Evolutionary conservation across 1,284 basidiomycete genomes (phyloP).

Genomic region (Hypsizygus ulmarius): DNA sequence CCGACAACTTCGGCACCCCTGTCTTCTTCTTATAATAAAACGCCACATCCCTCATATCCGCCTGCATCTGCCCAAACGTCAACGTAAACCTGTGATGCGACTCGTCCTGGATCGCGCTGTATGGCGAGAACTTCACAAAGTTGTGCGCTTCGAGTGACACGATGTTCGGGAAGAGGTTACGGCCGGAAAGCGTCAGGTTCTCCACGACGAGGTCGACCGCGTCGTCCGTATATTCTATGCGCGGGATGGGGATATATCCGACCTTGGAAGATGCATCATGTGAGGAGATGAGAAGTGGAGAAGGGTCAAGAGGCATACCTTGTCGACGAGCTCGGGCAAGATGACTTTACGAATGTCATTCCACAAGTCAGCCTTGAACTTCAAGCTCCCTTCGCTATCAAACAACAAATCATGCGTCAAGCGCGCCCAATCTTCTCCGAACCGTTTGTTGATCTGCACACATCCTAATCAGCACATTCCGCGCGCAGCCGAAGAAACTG

Average conservation of each 20-base stretch:
- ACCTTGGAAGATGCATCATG: conserved; percentile 39
- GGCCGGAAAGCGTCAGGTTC: conserved; percentile 86
- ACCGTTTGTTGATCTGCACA: conserved; percentile 41
- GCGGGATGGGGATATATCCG: conserved; percentile 89
- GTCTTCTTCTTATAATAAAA: conserved; percentile 84
- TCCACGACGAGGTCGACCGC: conserved; percentile 88
- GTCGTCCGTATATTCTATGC: conserved; percentile 89
- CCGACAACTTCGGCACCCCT: conserved; percentile 78
- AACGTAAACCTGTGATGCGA: conserved; percentile 70
- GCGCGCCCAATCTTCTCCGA: conserved; percentile 82
- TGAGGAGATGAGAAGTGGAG: not conserved
- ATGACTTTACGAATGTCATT: conserved; percentile 82
- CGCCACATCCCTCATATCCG: conserved; percentile 90
- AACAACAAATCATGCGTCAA: conserved; percentile 83
- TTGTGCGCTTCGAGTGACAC: conserved; percentile 83
- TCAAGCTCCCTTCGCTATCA: conserved; percentile 82
- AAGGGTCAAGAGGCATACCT: conserved; percentile 38
- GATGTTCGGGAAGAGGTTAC: conserved; percentile 81
- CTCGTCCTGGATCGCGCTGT: conserved; percentile 56
- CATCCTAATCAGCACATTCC: not conserved
- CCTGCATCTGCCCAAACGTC: conserved; percentile 83
- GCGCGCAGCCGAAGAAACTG: not conserved
- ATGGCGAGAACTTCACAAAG: conserved; percentile 81
- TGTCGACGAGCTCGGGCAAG: conserved; percentile 74
- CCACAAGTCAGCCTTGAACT: conserved; percentile 91